Base-by-base conservation (phyloP, 1,284 basidiomycete genomes). In the Sutorius eximius region DNA sequence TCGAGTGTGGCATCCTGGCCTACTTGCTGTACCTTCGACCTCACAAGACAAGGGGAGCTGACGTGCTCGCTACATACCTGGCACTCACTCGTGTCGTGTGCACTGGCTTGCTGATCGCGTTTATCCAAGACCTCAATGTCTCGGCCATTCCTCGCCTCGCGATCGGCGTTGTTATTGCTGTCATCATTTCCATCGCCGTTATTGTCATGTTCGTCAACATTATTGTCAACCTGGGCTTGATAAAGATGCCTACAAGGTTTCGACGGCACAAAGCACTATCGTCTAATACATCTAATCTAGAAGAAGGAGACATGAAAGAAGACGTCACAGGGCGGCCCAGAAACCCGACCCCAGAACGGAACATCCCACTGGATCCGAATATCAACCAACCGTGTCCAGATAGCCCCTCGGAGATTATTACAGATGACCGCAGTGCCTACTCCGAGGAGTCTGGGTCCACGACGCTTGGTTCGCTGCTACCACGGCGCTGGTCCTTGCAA, bases 71-170 rank as follows among this genome's bases (percentile, higher is more conserved):
- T n/a, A 78, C 77, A 34, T 88, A 84, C 65, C 70, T 91, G 41
- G 79, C 83, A 41, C 69, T 85, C 57, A 77, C 82, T 9, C 82
- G 90, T 7, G 71, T 91, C 24, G 71, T 86, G 11, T 82, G 82
- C 57, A 80, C 82, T 11, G 86, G 81, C 2, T 67, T 89, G 15
- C 73, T 87, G 69, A 79, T 93, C 59, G 79, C 86, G 0, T 92
- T 93, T 66, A 71, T 89, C 46, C 75, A 85, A 62, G 75, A 69
- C 8, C 63, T 92, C 27, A 65, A 72, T 3, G 75, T 92, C 30
- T 73, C 78, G 22, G 77, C 90, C 29, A 93, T 93, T 59, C 82
- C 83, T 18, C 84, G 91, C n/a, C 85, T 87, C 2, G 87, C 75
- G 22, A 82, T 93, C 52, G 90, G 89, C 15, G 76, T 85, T 52